Evolutionary conservation across 345 rosid genomes (phyloP).

Genomic region (Murraya koenigii): DNA sequence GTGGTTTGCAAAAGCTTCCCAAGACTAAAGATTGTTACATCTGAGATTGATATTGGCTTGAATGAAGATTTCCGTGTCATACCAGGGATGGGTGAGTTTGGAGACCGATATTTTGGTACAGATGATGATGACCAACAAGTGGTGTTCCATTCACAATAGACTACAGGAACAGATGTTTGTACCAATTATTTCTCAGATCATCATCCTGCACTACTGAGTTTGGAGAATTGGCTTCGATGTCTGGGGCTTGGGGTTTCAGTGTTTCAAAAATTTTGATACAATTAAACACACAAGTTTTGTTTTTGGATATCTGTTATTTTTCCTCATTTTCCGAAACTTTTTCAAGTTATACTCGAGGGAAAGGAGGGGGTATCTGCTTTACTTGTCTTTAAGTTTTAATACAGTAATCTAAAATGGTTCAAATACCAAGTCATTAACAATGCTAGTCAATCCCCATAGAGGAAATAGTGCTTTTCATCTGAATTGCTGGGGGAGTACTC

Average conservation of each 20-base stretch:
- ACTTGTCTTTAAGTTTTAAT: background rate
- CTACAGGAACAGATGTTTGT: constrained; percentile 13
- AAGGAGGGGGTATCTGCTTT: too few relatives aligned
- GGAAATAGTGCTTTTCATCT: background rate
- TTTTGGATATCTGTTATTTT: background rate
- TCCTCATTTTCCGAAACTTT: background rate
- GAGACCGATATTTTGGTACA: constrained; percentile 96
- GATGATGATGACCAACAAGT: constrained; percentile 68
- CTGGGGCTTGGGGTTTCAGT: constrained; percentile 14
- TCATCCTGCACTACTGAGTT: background rate
- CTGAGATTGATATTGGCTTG: constrained; percentile 90
- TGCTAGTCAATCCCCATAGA: constrained; percentile 12
- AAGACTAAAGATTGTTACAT: constrained; percentile 92
- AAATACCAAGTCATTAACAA: constrained; percentile 6
- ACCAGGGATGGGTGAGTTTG: constrained; percentile 98
- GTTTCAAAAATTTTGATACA: constrained; percentile 44
- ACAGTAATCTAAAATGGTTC: constrained; percentile 6
- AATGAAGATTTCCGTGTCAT: constrained; percentile 89
- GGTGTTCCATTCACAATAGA: constrained; percentile 16
- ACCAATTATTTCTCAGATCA: constrained; percentile 6
- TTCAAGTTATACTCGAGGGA: background rate
- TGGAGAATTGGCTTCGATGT: background rate
- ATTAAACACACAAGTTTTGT: constrained; percentile 12
- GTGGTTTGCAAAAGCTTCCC: constrained; percentile 93
- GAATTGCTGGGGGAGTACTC: constrained; percentile 6